phyloP scores from a whole-genome alignment of 352 stramenopile genomes.

The Phytopythium ostracodes region DNA sequence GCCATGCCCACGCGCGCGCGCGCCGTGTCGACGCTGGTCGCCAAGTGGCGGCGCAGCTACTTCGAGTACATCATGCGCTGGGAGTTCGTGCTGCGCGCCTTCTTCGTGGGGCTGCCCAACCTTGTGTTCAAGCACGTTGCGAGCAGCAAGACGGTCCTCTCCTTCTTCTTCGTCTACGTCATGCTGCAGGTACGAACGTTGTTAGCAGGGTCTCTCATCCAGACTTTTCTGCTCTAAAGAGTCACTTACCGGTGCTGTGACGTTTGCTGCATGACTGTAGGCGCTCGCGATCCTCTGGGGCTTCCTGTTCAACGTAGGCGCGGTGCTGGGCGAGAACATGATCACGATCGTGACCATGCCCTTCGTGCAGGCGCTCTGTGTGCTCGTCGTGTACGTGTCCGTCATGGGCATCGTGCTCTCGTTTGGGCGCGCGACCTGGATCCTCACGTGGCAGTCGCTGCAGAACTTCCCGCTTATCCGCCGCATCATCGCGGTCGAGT shows the following conservation, averaged over 20 bases:
- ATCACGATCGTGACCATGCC: slow-evolving; percentile 84
- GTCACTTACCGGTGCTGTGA: not conserved
- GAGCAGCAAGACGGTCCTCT: slow-evolving; percentile 49
- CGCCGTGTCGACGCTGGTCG: slow-evolving; percentile 14
- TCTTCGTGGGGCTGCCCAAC: slow-evolving; percentile 57
- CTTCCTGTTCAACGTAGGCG: slow-evolving; percentile 81
- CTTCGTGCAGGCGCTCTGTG: slow-evolving; percentile 64
- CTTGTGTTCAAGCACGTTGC: slow-evolving; percentile 47
- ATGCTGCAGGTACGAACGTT: slow-evolving; percentile 44
- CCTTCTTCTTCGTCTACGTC: slow-evolving; percentile 84
- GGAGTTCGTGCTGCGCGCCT: slow-evolving; percentile 47
- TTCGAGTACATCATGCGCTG: slow-evolving; percentile 68
- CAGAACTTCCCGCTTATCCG: slow-evolving; percentile 87
- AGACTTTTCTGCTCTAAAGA: not conserved
- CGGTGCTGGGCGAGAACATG: slow-evolving; percentile 84
- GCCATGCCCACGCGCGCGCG: not conserved
- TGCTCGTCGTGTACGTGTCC: slow-evolving; percentile 76
- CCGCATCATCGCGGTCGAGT: slow-evolving; percentile 77
- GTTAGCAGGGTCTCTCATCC: not conserved
- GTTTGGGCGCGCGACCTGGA: slow-evolving; percentile 83
- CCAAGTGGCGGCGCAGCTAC: slow-evolving; percentile 44
- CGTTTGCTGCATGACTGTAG: not conserved
- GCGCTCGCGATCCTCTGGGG: slow-evolving; percentile 83
- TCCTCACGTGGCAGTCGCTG: slow-evolving; percentile 86
- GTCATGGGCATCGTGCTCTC: slow-evolving; percentile 84